Evolutionary conservation across 208 protist species (phyloP).

Genomic region (Trypanosomatidae sp.): DNA sequence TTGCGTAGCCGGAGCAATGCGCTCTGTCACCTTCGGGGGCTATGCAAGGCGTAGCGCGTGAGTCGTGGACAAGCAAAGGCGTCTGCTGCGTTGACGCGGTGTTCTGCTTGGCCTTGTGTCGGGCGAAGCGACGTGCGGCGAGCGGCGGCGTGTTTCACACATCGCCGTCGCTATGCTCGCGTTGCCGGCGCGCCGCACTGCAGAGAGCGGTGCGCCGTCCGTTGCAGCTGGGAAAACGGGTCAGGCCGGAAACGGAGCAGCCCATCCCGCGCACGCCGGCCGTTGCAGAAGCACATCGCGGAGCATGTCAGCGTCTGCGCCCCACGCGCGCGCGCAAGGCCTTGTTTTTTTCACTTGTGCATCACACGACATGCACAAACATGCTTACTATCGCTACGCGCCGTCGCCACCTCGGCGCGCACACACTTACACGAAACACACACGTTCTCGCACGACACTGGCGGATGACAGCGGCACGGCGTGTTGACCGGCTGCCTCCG

Average conservation of each 20-base stretch:
- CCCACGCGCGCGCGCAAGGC: constrained; percentile 36
- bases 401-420: too few species aligned
- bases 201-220: constrained; percentile 27
- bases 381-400: too few species aligned
- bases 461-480: too few species aligned
- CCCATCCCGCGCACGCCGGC: constrained; percentile 69
- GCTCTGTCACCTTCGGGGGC: constrained; percentile 78
- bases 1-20: constrained; percentile 37
- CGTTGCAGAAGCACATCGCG: constrained; percentile 80
- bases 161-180: too few species aligned
- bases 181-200: constrained; percentile 12
- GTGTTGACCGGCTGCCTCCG: too few species aligned
- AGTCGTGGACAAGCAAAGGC: constrained; percentile 53
- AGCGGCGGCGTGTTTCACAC: not conserved
- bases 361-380: too few species aligned
- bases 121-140: constrained; percentile 4
- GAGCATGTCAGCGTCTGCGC: constrained; percentile 60
- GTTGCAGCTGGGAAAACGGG: constrained; percentile 63
- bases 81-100: constrained; percentile 76
- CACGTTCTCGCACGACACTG: too few species aligned
- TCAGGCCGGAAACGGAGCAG: constrained; percentile 84
- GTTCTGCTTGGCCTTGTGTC: constrained; percentile 83
- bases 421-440: too few species aligned
- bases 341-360: too few species aligned
- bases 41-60: constrained; percentile 18